Evolutionary conservation across 2,329 filamentous ascomycete species (phyloP).

Genomic region (Epichloe scottii): DNA sequence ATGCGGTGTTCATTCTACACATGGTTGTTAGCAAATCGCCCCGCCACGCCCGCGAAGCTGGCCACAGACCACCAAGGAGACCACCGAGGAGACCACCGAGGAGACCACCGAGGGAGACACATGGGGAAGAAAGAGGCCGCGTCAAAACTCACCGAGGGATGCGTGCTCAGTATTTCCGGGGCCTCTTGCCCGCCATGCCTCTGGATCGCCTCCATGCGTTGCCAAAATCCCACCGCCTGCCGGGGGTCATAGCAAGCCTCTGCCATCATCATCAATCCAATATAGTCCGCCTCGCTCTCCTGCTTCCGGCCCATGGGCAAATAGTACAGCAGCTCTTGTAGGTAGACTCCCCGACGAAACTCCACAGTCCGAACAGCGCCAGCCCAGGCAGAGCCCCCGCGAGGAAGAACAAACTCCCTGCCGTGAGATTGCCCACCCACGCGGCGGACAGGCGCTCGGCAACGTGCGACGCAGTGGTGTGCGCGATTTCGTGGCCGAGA

Average conservation of each 20-base stretch:
- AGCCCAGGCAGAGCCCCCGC: conserved; percentile 30
- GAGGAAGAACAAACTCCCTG: conserved; percentile 37
- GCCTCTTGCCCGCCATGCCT: conserved; percentile 31
- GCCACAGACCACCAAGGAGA: no score
- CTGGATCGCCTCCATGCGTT: conserved; percentile 46
- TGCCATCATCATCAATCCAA: conserved; percentile 73
- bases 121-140: neutral
- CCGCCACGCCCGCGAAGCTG: no score
- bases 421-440: conserved; percentile 38
- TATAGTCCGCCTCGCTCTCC: conserved; percentile 69
- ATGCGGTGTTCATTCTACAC: conserved; percentile 47
- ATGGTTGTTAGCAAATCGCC: neutral
- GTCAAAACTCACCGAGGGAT: conserved; percentile 49
- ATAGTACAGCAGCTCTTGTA: conserved; percentile 52
- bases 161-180: conserved; percentile 64
- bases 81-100: no score
- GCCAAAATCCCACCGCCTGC: conserved; percentile 54
- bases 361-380: conserved; percentile 25
- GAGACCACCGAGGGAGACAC: no score
- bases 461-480: conserved; percentile 57
- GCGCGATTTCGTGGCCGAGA: conserved; percentile 68
- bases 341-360: conserved; percentile 29
- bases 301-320: conserved; percentile 58
- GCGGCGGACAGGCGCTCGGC: conserved; percentile 48
- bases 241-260: conserved; percentile 64